phyloP scores from a whole-genome alignment of 164 flowering plant species.

The Vitis cinerea region DNA sequence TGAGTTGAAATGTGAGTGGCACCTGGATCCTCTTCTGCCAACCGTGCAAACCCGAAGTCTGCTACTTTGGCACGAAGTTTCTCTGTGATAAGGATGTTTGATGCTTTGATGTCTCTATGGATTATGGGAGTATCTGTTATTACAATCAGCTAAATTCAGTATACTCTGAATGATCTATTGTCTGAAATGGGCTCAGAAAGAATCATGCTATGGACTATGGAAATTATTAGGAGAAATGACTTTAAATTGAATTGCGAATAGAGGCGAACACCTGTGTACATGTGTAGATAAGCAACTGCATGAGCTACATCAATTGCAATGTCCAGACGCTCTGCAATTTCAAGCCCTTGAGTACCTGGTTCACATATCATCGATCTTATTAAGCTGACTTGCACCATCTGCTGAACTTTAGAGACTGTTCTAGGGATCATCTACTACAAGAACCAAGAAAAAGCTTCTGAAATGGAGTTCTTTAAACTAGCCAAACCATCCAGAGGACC shows the following conservation, averaged over 20 bases:
- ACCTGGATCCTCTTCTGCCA: slow-evolving; percentile 33
- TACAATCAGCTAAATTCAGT: slow-evolving; percentile 4
- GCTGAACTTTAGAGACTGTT: no score
- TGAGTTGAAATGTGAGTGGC: slow-evolving; percentile 76
- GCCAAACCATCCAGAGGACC: no score
- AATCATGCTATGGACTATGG: no score
- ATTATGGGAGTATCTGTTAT: slow-evolving; percentile 70
- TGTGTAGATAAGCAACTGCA: slow-evolving; percentile 75
- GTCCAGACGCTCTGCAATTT: slow-evolving; percentile 53
- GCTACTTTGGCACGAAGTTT: slow-evolving; percentile 76
- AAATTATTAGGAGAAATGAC: background rate
- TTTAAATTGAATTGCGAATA: background rate
- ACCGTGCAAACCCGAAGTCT: slow-evolving; percentile 76
- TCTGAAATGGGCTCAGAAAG: no score
- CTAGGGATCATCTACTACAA: no score
- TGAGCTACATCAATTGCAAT: slow-evolving; percentile 83
- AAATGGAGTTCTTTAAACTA: no score
- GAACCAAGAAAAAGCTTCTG: no score
- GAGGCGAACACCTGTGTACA: slow-evolving; percentile 46
- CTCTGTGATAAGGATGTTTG: slow-evolving; percentile 76
- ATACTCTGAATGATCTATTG: background rate
- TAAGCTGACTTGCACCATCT: no score
- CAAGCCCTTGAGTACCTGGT: slow-evolving; percentile 52
- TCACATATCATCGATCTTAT: no score
- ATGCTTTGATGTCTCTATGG: slow-evolving; percentile 79